phyloP scores from a whole-genome alignment of 2,329 filamentous ascomycete species.

The Hyphodiscus sp. region DNA sequence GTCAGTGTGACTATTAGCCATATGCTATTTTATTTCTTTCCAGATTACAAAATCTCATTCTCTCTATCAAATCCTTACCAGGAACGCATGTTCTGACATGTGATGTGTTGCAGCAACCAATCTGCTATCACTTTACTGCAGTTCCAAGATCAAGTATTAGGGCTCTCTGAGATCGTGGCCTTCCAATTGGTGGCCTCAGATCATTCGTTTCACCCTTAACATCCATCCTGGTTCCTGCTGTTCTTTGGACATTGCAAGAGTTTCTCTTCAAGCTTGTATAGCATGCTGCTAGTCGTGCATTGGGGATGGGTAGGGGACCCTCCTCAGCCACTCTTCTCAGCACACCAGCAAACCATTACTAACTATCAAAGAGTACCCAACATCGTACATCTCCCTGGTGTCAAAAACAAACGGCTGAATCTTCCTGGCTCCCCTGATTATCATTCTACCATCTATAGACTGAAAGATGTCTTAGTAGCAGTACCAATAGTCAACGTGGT shows the following conservation, averaged over 20 bases:
- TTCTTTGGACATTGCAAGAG: not conserved
- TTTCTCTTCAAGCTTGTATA: not conserved
- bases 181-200: slow-evolving; percentile 41
- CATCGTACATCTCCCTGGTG: too few relatives aligned
- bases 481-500: too few relatives aligned
- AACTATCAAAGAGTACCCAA: too few relatives aligned
- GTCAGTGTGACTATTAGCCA: too few relatives aligned
- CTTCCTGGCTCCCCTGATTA: too few relatives aligned
- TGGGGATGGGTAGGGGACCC: too few relatives aligned
- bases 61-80: not conserved
- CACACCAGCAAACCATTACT: too few relatives aligned
- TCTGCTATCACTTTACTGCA: slow-evolving; percentile 53
- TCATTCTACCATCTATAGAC: too few relatives aligned
- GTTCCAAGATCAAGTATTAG: slow-evolving; percentile 50
- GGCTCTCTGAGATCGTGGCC: slow-evolving; percentile 55
- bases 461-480: too few relatives aligned
- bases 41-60: not conserved
- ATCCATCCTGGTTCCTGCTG: not conserved
- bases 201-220: slow-evolving; percentile 52
- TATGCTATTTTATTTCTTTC: not conserved
- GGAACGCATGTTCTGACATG: slow-evolving; percentile 44
- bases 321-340: not conserved
- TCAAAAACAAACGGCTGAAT: too few relatives aligned
- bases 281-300: not conserved
- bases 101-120: slow-evolving; percentile 45